phyloP scores from a whole-genome alignment of 1,139 yeast genomes.

The Arxiozyma heterogenica region DNA sequence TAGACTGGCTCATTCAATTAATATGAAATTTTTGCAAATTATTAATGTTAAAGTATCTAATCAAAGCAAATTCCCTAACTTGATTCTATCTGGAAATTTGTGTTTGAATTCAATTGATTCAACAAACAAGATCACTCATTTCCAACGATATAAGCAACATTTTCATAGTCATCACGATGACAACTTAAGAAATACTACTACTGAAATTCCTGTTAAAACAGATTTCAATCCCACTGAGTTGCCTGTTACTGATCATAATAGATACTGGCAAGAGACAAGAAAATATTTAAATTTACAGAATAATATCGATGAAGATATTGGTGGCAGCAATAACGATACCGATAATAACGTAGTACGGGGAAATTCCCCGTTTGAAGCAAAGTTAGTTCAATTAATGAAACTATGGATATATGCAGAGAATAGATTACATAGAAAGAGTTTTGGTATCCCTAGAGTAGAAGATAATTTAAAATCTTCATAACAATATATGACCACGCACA shows the following conservation, averaged over 20 bases:
- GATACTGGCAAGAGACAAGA: slow-evolving; percentile 5
- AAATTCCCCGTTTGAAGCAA: slow-evolving; percentile 29
- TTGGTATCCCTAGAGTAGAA: slow-evolving; percentile 32
- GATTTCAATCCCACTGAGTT: not conserved
- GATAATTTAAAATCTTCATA: slow-evolving; percentile 2
- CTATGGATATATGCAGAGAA: slow-evolving; percentile 57
- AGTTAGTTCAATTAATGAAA: slow-evolving; percentile 46
- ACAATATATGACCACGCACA: not conserved
- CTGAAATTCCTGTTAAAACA: too few relatives aligned
- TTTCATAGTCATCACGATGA: too few relatives aligned
- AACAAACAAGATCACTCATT: not conserved
- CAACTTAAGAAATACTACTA: too few relatives aligned
- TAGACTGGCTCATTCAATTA: slow-evolving; percentile 52
- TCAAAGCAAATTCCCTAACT: slow-evolving; percentile 12
- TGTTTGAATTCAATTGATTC: not conserved
- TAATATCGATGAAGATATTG: not conserved
- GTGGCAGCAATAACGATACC: not conserved
- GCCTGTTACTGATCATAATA: not conserved
- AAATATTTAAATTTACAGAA: not conserved
- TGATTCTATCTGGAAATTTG: slow-evolving; percentile 2
- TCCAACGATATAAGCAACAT: too few relatives aligned
- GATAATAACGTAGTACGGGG: not conserved
- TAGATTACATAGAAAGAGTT: slow-evolving; percentile 36
- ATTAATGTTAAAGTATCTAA: slow-evolving; percentile 16
- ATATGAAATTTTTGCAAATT: slow-evolving; percentile 32